Base-by-base conservation (phyloP, 768 basidiomycete species). In the Mycena rosella region DNA sequence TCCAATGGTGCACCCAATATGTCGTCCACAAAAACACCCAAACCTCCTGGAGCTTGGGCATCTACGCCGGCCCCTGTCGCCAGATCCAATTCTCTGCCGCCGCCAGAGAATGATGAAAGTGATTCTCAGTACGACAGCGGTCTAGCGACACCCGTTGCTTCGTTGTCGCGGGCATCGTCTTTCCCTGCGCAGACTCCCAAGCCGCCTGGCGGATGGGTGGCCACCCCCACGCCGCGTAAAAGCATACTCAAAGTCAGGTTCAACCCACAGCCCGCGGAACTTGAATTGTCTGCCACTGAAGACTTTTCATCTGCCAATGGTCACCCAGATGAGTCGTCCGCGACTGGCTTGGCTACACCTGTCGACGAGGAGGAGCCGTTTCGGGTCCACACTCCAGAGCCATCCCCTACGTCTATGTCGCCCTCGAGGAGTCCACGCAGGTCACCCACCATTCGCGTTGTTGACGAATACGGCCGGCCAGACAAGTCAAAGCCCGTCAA, bases 221-320 rank as follows among this genome's bases (percentile, higher is more conserved):
- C 79, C 3, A 91, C 92, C 17, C 90, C 91, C 3, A 83, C 82
- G 5, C 59, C 78, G 22, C 81, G 84, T 71, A 92, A 88, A 75
- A 88, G 87, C 66, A 80, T 89, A 27, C 76, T 89, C 67, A 91
- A 91, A 75, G 93, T 95, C 60, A 88, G 93, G 45, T 94, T 94
- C 71, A 88, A 93, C 69, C 81, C 84, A 29, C 77, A 78, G 70
- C 44, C 72, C 15, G 48, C 72, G 5, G 72, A 71, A 45, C 57
- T 62, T 20, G 68, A 73, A 34, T 47, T 63, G 44, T 74, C 67
- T 63, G 74, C 67, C 22, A 59, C 66, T 26, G 69, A 54, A 27
- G 64, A 63, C 34, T 65, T 64, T 32, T 57, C 47, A 24, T 71
- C 51, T 27, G 48, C 34, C 29, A 65, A 72, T 63, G 59, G 59